Conservation (phyloP, 805 yeast genomes). For the Kazachstania viticola region DNA sequence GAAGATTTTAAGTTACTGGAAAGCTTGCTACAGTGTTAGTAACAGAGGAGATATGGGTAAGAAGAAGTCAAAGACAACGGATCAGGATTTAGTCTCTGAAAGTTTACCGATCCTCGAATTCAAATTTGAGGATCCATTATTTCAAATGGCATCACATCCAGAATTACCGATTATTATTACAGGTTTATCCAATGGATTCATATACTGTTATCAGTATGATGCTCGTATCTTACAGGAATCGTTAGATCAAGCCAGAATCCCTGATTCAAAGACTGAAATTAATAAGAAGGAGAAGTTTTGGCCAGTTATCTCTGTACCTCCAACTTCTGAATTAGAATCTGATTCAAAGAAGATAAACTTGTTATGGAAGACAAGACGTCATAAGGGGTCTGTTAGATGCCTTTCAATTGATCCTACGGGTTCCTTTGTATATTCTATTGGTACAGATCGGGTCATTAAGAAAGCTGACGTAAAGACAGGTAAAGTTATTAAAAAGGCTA, state of each 20-base stretch:
- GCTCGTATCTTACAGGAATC: conserved; percentile 31
- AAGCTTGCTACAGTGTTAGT: no score
- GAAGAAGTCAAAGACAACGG: conserved; percentile 11
- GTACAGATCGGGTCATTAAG: conserved; percentile 71
- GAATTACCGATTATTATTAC: conserved; percentile 46
- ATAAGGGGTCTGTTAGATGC: conserved; percentile 77
- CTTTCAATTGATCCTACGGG: conserved; percentile 45
- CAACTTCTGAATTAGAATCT: conserved; percentile 2
- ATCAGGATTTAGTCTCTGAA: conserved; percentile 4
- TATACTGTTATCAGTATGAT: conserved; percentile 50
- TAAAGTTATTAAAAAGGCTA: conserved; percentile 48
- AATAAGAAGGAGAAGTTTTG: conserved; percentile 28
- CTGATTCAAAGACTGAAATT: conserved; percentile 17
- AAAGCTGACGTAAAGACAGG: conserved; percentile 65
- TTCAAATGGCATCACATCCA: conserved; percentile 73
- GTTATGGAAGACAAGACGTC: conserved; percentile 80
- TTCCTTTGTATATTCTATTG: conserved; percentile 53
- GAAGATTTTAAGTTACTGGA: no score
- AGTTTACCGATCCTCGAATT: conserved; percentile 28
- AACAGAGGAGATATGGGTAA: conserved; percentile 6
- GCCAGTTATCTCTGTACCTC: conserved; percentile 23
- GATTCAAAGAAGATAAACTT: conserved; percentile 26
- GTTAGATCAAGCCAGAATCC: conserved; percentile 9
- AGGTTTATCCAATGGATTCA: conserved; percentile 78
- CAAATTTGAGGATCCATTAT: conserved; percentile 49